Conservation (phyloP, 352 stramenopile genomes). For the Phytophthora brassicae region DNA sequence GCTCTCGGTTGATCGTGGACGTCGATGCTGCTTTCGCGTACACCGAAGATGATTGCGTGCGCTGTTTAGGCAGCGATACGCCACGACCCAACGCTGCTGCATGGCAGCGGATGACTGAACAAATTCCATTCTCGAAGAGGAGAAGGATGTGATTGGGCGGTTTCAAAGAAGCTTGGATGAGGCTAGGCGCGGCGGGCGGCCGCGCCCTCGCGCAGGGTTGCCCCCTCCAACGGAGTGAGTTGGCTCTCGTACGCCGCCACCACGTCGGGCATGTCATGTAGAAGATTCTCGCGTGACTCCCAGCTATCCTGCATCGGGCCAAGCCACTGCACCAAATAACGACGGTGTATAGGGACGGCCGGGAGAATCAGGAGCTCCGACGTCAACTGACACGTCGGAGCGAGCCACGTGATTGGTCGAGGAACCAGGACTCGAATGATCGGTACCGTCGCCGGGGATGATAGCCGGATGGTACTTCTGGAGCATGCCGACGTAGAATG, state of each 20-base stretch:
- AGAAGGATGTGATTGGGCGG: neutral
- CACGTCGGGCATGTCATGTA: neutral
- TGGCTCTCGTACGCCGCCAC: constrained; percentile 8
- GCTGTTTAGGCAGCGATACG: neutral
- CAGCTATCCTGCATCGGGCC: constrained; percentile 5
- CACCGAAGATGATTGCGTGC: neutral
- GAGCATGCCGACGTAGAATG: too few relatives aligned
- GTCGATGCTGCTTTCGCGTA: neutral
- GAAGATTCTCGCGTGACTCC: neutral
- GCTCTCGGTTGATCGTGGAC: neutral
- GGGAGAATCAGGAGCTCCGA: neutral
- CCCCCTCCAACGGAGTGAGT: neutral
- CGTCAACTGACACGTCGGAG: neutral
- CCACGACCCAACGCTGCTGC: neutral
- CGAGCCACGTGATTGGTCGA: neutral
- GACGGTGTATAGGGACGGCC: neutral
- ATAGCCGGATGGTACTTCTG: too few relatives aligned
- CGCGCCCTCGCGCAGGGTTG: neutral
- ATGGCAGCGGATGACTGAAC: neutral
- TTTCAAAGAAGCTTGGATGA: neutral
- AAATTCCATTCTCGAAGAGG: neutral
- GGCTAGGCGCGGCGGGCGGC: constrained; percentile 1
- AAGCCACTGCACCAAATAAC: constrained; percentile 5
- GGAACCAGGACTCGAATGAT: neutral
- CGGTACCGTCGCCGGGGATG: too few relatives aligned